Conservation (phyloP, 495 filamentous ascomycete genomes). For the Penicillium atrosanguineum region DNA sequence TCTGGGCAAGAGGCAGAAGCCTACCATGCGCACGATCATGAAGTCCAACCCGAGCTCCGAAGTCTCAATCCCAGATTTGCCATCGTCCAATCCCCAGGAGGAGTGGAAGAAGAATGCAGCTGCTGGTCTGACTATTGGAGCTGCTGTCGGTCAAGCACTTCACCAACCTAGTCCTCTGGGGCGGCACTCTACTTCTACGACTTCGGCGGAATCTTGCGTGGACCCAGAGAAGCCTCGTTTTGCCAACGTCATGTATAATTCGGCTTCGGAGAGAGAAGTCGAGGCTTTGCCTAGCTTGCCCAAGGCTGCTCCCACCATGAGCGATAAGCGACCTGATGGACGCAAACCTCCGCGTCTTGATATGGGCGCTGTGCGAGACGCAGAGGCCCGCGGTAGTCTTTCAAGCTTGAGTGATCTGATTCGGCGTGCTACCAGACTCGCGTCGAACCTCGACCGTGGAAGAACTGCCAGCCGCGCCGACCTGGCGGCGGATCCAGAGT, state of each 20-base stretch:
- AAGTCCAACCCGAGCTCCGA: conserved; percentile 32
- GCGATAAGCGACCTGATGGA: conserved; percentile 38
- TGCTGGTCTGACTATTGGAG: conserved; percentile 8
- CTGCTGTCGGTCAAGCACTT: conserved; percentile 14
- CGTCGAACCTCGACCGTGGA: conserved; percentile 84
- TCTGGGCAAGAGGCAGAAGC: conserved; percentile 69
- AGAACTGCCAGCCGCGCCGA: conserved; percentile 72
- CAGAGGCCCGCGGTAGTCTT: conserved; percentile 79
- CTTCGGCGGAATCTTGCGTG: conserved; percentile 28
- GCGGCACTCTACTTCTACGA: conserved; percentile 27
- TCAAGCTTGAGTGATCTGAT: conserved; percentile 93
- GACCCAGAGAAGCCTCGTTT: conserved; percentile 40
- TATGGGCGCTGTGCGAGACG: conserved; percentile 73
- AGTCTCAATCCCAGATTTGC: conserved; percentile 15
- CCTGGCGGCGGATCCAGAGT: conserved; percentile 30
- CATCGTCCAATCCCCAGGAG: not conserved
- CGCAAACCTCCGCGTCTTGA: conserved; percentile 73
- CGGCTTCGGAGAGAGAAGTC: conserved; percentile 27
- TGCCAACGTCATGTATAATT: conserved; percentile 10
- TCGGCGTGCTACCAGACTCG: conserved; percentile 78
- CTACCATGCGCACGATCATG: conserved; percentile 65
- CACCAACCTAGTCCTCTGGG: conserved; percentile 21
- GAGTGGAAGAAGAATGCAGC: conserved; percentile 20
- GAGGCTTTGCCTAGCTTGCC: conserved; percentile 36
- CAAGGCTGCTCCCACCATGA: conserved; percentile 39